Percentiles rank a stretch among this genome's conserved stretches.
phyloP scores from a whole-genome alignment of 352 stramenopile species.

The Phytophthora pluvialis region DNA sequence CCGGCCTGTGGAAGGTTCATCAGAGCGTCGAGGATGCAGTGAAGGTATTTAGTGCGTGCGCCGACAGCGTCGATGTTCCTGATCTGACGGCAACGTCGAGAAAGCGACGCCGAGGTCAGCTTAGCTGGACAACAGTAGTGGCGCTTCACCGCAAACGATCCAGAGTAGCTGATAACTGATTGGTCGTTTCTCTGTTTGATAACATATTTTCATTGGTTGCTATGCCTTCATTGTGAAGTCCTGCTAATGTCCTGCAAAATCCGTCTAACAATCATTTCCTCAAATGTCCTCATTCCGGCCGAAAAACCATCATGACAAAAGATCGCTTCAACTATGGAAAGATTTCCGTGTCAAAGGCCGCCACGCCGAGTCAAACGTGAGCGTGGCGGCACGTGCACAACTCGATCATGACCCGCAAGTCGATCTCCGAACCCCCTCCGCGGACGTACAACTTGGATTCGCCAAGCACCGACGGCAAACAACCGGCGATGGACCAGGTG shows the following conservation, averaged over 20 bases:
- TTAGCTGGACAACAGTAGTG: conserved; percentile 7
- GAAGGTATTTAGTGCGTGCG: not conserved
- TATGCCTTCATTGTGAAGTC: conserved; percentile 1
- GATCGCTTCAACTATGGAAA: conserved; percentile 33
- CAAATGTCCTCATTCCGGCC: too few species aligned
- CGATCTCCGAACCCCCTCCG: not conserved
- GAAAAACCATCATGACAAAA: not conserved
- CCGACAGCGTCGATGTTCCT: not conserved
- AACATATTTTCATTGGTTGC: conserved; percentile 2
- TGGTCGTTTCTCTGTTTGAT: not conserved
- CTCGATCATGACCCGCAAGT: conserved; percentile 18
- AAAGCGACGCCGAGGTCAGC: not conserved
- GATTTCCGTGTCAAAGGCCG: conserved; percentile 26
- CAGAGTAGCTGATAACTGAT: not conserved
- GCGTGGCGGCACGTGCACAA: not conserved
- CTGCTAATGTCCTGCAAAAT: conserved; percentile 11
- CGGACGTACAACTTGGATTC: not conserved
- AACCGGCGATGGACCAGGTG: conserved; percentile 21
- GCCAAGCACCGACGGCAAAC: conserved; percentile 8
- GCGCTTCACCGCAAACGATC: not conserved
- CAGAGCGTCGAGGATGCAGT: conserved; percentile 10
- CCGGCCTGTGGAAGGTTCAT: not conserved
- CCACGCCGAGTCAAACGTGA: conserved; percentile 12
- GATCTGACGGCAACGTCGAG: not conserved
- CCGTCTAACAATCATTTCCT: conserved; percentile 19